A percentile compares a stretch with the other conserved stretches of the same genome.
phyloP scores from a whole-genome alignment of 2,329 filamentous ascomycete species.

The Furcasterigmium sp. region DNA sequence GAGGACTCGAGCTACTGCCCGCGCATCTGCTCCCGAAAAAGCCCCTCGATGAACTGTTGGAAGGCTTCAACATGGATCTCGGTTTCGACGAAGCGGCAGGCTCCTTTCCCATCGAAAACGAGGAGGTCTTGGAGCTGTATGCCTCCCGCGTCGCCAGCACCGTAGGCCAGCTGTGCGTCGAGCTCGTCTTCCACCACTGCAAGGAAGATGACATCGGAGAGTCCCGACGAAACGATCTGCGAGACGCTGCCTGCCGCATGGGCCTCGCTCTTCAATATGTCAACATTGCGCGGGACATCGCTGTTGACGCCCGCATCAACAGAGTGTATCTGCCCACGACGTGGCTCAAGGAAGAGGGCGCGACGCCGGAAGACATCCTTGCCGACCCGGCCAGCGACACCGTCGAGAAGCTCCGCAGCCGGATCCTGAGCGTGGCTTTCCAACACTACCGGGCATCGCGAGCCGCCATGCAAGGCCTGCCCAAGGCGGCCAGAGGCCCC shows the following conservation, averaged over 20 bases:
- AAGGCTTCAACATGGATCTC: constrained; percentile 66
- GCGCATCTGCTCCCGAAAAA: constrained; percentile 47
- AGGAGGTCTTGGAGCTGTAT: constrained; percentile 57
- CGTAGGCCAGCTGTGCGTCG: constrained; percentile 62
- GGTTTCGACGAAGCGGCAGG: constrained; percentile 33
- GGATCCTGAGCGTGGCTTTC: constrained; percentile 57
- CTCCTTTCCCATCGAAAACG: constrained; percentile 51
- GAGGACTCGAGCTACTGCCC: constrained; percentile 56
- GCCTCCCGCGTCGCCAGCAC: constrained; percentile 66
- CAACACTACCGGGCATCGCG: constrained; percentile 50
- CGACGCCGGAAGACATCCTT: constrained; percentile 51
- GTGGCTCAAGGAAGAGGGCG: constrained; percentile 56
- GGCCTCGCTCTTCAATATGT: constrained; percentile 72
- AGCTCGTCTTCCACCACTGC: constrained; percentile 59
- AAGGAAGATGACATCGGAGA: constrained; percentile 19
- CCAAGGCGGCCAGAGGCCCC: constrained; percentile 53
- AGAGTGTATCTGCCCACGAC: constrained; percentile 63
- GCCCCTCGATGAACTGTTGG: constrained; percentile 59
- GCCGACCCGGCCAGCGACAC: constrained; percentile 38
- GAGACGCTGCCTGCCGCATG: constrained; percentile 58
- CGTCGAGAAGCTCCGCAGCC: constrained; percentile 44
- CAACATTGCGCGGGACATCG: constrained; percentile 72
- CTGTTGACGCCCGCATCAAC: constrained; percentile 57
- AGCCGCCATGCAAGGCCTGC: constrained; percentile 55
- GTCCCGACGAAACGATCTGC: constrained; percentile 30